Base-by-base conservation (phyloP, 2,329 filamentous ascomycete genomes). In the Pezicula radicicola region DNA sequence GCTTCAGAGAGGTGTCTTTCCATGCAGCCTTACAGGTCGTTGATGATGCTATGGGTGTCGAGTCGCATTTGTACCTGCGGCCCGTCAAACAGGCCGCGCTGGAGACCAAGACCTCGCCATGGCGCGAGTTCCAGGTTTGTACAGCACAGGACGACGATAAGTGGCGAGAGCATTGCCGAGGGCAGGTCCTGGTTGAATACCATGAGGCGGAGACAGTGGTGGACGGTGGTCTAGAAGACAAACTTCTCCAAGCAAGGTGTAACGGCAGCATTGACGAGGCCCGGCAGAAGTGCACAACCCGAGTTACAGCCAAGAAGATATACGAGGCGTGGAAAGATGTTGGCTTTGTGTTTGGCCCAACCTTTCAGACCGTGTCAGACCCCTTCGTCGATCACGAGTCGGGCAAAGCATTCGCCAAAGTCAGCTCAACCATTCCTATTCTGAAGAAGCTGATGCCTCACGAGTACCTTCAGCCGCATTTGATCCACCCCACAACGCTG, bases 401-500 rank as follows among this genome's bases (percentile, higher is more conserved):
- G 3, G 16, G 51, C 15, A 52, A 10, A 30, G 36, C 7, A 1
- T 42, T 28, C 46, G 46, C 43, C 21, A 53, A 41, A 41, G 36
- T 49, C 37, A 19, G 28, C 25, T 46, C 44, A 3, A 28, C 21
- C 4, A 36, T 53, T 16, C 44, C 50, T 27, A 37, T 63, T 55
- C 83, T 78, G 2, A 74, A 66, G 56, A 67, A 73, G 3, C 71
- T 68, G 44, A 83, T 83, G 80, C 80, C 79, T 0, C 69, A 69
- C 40, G 65, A 72, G 13, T 81, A 76, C 49, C 78, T 82, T 58
- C 81, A 74, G 51, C 68, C 73, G 4, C 77, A 82, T 53, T 52
- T 80, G 5, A 72, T 83, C 25, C 80, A 83, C 53, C 80, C 80
- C 0, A 73, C 77, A 3, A 81, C 79, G 0, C 67, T 83, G 18